Conservation (phyloP, 2,329 filamentous ascomycete species). For the Verticillium dahliae region DNA sequence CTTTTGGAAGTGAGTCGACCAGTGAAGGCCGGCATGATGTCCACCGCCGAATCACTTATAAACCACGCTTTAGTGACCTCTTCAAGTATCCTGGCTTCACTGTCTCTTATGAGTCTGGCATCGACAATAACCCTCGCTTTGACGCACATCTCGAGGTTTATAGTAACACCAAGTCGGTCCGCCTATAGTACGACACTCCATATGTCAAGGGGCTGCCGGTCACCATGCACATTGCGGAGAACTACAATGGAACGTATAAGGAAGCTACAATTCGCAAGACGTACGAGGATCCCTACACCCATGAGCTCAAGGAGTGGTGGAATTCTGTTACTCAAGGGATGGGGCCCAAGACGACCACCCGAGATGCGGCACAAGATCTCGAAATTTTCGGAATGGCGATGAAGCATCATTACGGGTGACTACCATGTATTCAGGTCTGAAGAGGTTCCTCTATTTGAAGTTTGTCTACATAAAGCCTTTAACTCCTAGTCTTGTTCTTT, state of each 20-base stretch:
- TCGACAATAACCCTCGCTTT: slow-evolving; percentile 43
- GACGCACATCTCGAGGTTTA: slow-evolving; percentile 44
- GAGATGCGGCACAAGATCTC: slow-evolving; percentile 17
- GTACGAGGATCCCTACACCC: slow-evolving; percentile 31
- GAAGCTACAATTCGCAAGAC: slow-evolving; percentile 28
- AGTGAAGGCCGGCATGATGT: no score
- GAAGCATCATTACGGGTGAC: not conserved
- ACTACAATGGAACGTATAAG: slow-evolving; percentile 25
- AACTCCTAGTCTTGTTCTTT: no score
- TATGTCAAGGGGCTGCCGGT: slow-evolving; percentile 45
- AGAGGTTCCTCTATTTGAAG: no score
- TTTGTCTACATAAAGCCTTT: no score
- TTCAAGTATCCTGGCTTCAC: slow-evolving; percentile 35
- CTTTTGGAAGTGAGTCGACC: not conserved
- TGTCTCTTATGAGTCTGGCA: slow-evolving; percentile 47
- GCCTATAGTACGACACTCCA: slow-evolving; percentile 46
- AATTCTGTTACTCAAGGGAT: slow-evolving; percentile 13
- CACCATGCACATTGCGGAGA: slow-evolving; percentile 35
- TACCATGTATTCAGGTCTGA: not conserved
- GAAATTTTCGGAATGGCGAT: slow-evolving; percentile 9
- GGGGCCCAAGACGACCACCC: slow-evolving; percentile 20
- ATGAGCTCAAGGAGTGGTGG: slow-evolving; percentile 22
- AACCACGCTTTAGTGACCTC: slow-evolving; percentile 17
- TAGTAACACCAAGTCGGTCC: slow-evolving; percentile 41
- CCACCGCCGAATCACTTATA: slow-evolving; percentile 3